These are phyloP conservation scores for Dactylellina leptospora DNA, from an alignment of 2,329 filamentous ascomycete species.

Conservation along the genomic window DNA sequence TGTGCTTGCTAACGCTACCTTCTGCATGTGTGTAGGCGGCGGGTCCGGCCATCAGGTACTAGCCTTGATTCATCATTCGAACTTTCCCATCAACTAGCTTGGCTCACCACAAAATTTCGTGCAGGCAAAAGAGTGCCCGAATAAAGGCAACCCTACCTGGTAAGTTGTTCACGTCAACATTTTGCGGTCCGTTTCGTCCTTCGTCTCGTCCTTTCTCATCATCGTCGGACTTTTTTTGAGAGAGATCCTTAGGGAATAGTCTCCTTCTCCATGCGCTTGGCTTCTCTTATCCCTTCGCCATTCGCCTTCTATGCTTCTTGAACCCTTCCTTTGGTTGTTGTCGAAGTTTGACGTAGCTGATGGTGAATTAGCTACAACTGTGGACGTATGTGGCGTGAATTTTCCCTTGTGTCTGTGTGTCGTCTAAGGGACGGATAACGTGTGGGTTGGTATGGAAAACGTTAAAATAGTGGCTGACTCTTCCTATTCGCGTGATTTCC, in stretches of 20 bases:
- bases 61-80: constrained; percentile 53
- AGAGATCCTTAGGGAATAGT: constrained; percentile 3
- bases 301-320: constrained; percentile 4
- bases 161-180: constrained; percentile 63
- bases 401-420: constrained; percentile 45
- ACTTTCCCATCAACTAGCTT: constrained; percentile 72
- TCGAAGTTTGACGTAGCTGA: constrained; percentile 54
- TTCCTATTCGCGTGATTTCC: constrained; percentile 57
- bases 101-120: no score
- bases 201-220: constrained; percentile 3
- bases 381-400: constrained; percentile 68
- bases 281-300: constrained; percentile 7
- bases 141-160: constrained; percentile 83
- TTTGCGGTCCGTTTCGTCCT: background rate
- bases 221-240: background rate
- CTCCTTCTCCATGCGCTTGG: background rate
- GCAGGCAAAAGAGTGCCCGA: constrained; percentile 86
- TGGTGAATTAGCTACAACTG: constrained; percentile 75
- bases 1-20: no score
- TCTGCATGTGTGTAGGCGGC: no score
- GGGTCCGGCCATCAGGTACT: constrained; percentile 43
- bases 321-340: constrained; percentile 43
- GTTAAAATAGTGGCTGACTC: constrained; percentile 37
- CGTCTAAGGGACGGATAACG: constrained; percentile 31
- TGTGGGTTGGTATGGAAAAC: constrained; percentile 29